These are phyloP conservation scores for Pyricularia sp. DNA, from an alignment of 2,329 filamentous ascomycete species.

Conservation along the genomic window DNA sequence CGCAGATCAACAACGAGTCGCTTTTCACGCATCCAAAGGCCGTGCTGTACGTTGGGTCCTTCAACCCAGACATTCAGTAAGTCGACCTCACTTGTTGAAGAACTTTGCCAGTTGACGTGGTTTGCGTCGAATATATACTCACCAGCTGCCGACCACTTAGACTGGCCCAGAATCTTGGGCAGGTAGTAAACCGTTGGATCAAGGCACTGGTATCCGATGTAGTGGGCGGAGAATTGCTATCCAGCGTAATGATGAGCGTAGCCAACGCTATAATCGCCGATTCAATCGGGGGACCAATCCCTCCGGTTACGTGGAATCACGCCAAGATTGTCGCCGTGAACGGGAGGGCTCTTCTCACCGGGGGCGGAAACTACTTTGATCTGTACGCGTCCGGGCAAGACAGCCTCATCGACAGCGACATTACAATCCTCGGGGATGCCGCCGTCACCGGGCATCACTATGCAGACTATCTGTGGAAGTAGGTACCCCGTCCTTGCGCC, in stretches of 20 bases:
- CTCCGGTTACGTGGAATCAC: background rate
- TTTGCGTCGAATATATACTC: background rate
- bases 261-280: background rate
- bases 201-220: background rate
- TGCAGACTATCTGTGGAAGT: constrained; percentile 4
- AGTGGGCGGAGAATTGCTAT: background rate
- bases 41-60: constrained; percentile 1
- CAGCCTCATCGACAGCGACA: constrained; percentile 1
- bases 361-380: constrained; percentile 2
- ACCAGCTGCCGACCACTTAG: background rate
- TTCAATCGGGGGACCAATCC: background rate
- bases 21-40: constrained; percentile 2
- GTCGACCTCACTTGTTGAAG: background rate
- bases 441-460: background rate
- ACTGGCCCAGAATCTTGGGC: background rate
- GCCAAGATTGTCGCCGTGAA: constrained; percentile 4
- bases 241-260: background rate
- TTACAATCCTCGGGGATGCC: constrained; percentile 1
- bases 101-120: background rate
- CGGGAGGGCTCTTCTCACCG: constrained; percentile 1
- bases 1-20: background rate
- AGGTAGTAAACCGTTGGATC: background rate
- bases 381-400: background rate
- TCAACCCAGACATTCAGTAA: constrained; percentile 1
- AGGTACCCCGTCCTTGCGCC: background rate